Base-by-base conservation (phyloP, 306 rosid species). In the Amphicarpaea edgeworthii region DNA sequence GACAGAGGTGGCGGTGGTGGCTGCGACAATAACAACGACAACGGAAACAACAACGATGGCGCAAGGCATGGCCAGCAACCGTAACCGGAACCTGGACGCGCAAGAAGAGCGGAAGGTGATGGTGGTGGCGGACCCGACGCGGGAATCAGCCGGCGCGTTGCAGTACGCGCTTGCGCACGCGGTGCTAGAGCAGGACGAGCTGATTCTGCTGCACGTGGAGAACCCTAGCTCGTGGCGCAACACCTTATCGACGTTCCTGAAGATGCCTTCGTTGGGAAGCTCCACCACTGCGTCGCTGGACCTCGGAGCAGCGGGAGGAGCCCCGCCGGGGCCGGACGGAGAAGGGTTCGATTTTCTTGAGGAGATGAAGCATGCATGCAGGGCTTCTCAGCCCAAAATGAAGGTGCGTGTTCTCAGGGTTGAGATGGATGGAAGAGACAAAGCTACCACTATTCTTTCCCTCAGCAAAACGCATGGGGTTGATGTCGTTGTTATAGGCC, bases 81-180 rank as follows among this genome's bases (percentile, higher is more conserved):
- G 69, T 7, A 77, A 40, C 9, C 50, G 70, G 7, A 77, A 64
- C 41, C 10, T 74, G 12, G 45, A 53, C 11, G 50, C 76, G 17
- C 70, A 40, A 15, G n/a, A 86, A 7, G 26, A 86, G 1, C 71
- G 87, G 7, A 89, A 84, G 75, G 82, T 93, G 4, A 87, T 93
- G 93, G 93, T 90, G 17, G 91, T 89, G 5, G 90, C 92, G 0
- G 97, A 93, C 12, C 93, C 95, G 3, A 87, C 89, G 4, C 77
- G 91, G 6, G 98, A 93, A 50, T 90, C 97, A 11, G 88, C 93
- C 0, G 86, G 85, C 1, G 98, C 95, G 7, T 71, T 90, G 1
- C 95, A 93, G 61, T 93, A 90, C 42, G 87, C 95, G 7, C 85
- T 93, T 4, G 85, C 86, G 0, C 88, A 93, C 54, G 89, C 87